Percentiles rank a stretch among this genome's conserved stretches.
Conservation (phyloP, 352 stramenopile species). For the Pythium utonaiense region DNA sequence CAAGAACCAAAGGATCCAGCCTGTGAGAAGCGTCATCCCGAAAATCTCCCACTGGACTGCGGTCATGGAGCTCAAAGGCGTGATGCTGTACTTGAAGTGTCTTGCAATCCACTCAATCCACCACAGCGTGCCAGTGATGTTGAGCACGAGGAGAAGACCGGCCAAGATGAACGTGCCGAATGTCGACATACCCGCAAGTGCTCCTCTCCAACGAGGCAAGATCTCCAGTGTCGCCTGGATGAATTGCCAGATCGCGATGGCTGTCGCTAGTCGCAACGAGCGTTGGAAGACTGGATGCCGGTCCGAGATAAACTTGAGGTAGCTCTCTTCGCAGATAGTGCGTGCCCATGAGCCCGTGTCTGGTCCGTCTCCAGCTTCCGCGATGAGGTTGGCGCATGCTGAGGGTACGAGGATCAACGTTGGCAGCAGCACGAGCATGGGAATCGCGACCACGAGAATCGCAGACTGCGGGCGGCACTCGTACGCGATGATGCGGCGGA, state of each 20-base stretch:
- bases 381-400: conserved; percentile 33
- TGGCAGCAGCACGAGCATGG: conserved; percentile 69
- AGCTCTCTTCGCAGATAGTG: conserved; percentile 76
- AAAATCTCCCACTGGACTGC: conserved; percentile 79
- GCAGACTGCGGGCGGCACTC: conserved; percentile 76
- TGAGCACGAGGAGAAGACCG: conserved; percentile 56
- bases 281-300: conserved; percentile 83
- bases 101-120: conserved; percentile 71
- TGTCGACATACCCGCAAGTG: conserved; percentile 49
- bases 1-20: conserved; percentile 83
- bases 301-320: conserved; percentile 81
- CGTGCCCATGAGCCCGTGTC: conserved; percentile 32
- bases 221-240: conserved; percentile 85
- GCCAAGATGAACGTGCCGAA: conserved; percentile 53
- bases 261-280: conserved; percentile 68
- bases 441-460: conserved; percentile 69
- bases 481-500: conserved; percentile 77
- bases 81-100: conserved; percentile 66
- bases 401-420: conserved; percentile 75
- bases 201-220: conserved; percentile 61
- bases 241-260: conserved; percentile 82
- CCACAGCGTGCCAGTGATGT: conserved; percentile 63
- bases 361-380: not conserved
- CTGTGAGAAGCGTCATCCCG: conserved; percentile 63
- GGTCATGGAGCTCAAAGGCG: conserved; percentile 60